Conservation (phyloP, 2,329 filamentous ascomycete species). For the Trichoderma asperellum region DNA sequence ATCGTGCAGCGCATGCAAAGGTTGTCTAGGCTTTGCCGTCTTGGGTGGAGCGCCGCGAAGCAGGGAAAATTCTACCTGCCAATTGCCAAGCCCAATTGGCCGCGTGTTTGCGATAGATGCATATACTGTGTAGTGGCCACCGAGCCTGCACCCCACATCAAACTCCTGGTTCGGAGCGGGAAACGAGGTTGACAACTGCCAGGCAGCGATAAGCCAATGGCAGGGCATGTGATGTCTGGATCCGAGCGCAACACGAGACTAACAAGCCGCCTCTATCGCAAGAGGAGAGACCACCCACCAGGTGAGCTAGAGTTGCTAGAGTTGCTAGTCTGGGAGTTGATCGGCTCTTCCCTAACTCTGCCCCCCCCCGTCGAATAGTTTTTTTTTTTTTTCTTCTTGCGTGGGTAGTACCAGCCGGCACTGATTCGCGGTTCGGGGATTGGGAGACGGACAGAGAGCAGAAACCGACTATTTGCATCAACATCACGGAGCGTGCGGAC, state of each 20-base stretch:
- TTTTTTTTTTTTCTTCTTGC: not conserved
- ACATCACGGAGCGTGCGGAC: not conserved
- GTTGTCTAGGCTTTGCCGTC: constrained; percentile 16
- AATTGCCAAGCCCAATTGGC: constrained; percentile 14
- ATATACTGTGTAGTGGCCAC: constrained; percentile 27
- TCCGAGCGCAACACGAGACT: constrained; percentile 22
- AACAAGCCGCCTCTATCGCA: not conserved
- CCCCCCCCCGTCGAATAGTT: not conserved
- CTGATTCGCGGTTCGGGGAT: not conserved
- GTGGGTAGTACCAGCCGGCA: not conserved
- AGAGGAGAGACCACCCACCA: not conserved
- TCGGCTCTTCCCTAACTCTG: not conserved
- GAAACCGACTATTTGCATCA: not conserved
- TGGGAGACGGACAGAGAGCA: not conserved
- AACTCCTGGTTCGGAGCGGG: constrained; percentile 26
- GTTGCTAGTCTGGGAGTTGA: not conserved
- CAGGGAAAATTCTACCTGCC: constrained; percentile 7
- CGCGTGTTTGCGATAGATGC: constrained; percentile 19
- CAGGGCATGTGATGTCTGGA: constrained; percentile 26
- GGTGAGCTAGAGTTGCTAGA: not conserved
- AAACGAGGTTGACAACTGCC: constrained; percentile 7
- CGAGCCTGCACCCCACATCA: not conserved
- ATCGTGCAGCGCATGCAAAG: not conserved
- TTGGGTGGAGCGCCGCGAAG: constrained; percentile 12
- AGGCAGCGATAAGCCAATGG: constrained; percentile 18